Evolutionary conservation across 202 grass and related monocot genomes (phyloP).

Genomic region (Panicum hallii): DNA sequence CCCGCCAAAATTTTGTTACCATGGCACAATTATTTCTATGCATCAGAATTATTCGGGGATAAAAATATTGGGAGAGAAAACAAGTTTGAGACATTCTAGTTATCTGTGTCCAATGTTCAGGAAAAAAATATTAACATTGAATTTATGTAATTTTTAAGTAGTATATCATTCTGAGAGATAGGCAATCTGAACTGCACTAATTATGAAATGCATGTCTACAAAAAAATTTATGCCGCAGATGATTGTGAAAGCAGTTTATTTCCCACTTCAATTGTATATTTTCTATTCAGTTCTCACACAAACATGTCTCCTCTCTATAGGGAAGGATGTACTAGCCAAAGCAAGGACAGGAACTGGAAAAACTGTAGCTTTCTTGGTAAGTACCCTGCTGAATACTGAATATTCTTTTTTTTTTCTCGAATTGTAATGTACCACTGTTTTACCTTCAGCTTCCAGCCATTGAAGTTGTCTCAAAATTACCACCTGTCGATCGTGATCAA

Average conservation of each 20-base stretch:
- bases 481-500: constrained; percentile 70
- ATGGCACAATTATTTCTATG: not conserved
- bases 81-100: not conserved
- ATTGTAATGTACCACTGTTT: constrained; percentile 31
- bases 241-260: constrained; percentile 24
- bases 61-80: not conserved
- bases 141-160: constrained; percentile 26
- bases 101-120: constrained; percentile 14
- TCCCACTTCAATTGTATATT: constrained; percentile 37
- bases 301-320: constrained; percentile 47
- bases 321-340: constrained; percentile 99
- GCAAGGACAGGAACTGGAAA: constrained; percentile 97
- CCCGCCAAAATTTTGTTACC: constrained; percentile 6
- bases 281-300: constrained; percentile 26
- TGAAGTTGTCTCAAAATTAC: constrained; percentile 75
- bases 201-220: not conserved
- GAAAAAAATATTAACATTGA: constrained; percentile 6
- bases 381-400: constrained; percentile 39
- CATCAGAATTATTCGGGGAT: not conserved
- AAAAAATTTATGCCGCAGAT: not conserved
- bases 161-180: not conserved
- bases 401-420: not conserved
- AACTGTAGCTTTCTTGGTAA: constrained; percentile 98
- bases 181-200: not conserved
- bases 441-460: constrained; percentile 81